phyloP scores from a whole-genome alignment of 192 early-diverging fungal species.

The Gaertneriomyces semiglobifer region DNA sequence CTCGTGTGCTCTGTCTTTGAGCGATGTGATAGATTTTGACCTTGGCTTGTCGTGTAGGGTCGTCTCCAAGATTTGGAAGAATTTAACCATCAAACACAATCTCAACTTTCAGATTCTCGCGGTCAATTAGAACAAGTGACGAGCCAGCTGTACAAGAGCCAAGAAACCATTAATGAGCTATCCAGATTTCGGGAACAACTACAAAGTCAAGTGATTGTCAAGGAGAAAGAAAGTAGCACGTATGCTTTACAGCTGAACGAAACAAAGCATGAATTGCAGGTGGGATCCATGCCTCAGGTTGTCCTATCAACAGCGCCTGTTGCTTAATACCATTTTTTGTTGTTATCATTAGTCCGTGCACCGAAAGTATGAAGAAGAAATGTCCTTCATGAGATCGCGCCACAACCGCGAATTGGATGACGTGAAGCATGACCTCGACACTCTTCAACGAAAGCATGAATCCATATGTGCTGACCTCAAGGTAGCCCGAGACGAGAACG shows the following conservation, averaged over 20 bases:
- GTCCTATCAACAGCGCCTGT: slow-evolving; percentile 26
- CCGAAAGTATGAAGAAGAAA: slow-evolving; percentile 46
- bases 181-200: slow-evolving; percentile 48
- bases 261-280: slow-evolving; percentile 31
- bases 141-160: slow-evolving; percentile 35
- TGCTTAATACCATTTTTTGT: not conserved
- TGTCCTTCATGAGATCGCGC: slow-evolving; percentile 16
- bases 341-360: slow-evolving; percentile 28
- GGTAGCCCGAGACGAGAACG: slow-evolving; percentile 10
- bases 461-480: slow-evolving; percentile 12
- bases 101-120: slow-evolving; percentile 32
- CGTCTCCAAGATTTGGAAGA: slow-evolving; percentile 80
- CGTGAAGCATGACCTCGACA: slow-evolving; percentile 35
- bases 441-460: slow-evolving; percentile 16
- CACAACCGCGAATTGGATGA: slow-evolving; percentile 25
- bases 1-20: not conserved
- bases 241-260: slow-evolving; percentile 37
- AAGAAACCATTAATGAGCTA: slow-evolving; percentile 40
- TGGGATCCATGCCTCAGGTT: slow-evolving; percentile 8
- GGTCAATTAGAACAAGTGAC: slow-evolving; percentile 27
- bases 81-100: slow-evolving; percentile 41
- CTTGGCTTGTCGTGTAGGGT: slow-evolving; percentile 46
- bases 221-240: slow-evolving; percentile 61
- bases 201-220: slow-evolving; percentile 53
- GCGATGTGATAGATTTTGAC: not conserved